phyloP scores from a whole-genome alignment of 129 eudicot genomes.

The Tagetes patula region DNA sequence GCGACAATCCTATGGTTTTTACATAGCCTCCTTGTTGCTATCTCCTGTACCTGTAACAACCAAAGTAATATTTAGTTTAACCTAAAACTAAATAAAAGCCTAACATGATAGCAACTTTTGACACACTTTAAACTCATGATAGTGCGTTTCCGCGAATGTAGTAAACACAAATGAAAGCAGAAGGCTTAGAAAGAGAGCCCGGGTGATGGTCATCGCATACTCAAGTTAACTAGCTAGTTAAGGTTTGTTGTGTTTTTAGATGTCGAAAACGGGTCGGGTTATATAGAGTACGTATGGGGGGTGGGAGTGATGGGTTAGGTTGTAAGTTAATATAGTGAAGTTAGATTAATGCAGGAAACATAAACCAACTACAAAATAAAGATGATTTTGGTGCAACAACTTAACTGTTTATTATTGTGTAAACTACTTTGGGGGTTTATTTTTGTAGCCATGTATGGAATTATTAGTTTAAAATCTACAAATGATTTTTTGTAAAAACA shows the following conservation, averaged over 20 bases:
- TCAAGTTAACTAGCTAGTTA: neutral
- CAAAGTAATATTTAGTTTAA: neutral
- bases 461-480: neutral
- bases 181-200: slow-evolving; percentile 27
- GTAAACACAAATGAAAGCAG: slow-evolving; percentile 32
- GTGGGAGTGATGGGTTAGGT: slow-evolving; percentile 31
- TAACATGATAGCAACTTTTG: neutral
- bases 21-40: slow-evolving; percentile 59
- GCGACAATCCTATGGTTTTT: slow-evolving; percentile 44
- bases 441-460: neutral
- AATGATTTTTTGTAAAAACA: neutral
- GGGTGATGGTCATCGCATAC: slow-evolving; percentile 14
- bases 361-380: slow-evolving; percentile 32
- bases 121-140: slow-evolving; percentile 57
- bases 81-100: neutral
- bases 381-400: slow-evolving; percentile 47
- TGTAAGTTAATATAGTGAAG: slow-evolving; percentile 28
- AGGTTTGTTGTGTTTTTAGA: slow-evolving; percentile 20
- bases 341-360: slow-evolving; percentile 24
- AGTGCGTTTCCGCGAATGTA: slow-evolving; percentile 49
- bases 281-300: neutral
- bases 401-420: neutral
- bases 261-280: slow-evolving; percentile 1
- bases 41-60: slow-evolving; percentile 44
- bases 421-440: slow-evolving; percentile 9